Conservation (phyloP, 495 filamentous ascomycete species). For the Ascobolus immersus region DNA sequence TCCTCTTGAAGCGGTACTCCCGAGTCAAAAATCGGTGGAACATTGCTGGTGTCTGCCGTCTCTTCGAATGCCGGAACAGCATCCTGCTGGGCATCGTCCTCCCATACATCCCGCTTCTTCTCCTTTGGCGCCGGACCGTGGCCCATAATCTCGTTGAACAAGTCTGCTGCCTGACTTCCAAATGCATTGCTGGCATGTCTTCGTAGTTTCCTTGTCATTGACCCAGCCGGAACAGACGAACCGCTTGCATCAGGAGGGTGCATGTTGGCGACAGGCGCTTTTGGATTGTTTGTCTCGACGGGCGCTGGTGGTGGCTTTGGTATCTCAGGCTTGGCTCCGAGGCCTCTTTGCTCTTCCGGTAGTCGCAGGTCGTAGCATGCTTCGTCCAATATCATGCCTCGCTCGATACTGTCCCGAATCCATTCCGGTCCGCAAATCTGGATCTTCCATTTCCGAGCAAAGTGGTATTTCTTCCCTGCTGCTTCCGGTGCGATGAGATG, state of each 20-base stretch:
- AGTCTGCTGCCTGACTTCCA: conserved; percentile 45
- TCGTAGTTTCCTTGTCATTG: conserved; percentile 41
- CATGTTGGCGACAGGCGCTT: conserved; percentile 18
- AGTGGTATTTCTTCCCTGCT: conserved; percentile 66
- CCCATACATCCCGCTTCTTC: conserved; percentile 18
- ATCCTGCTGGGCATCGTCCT: conserved; percentile 15
- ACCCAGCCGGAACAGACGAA: conserved; percentile 2
- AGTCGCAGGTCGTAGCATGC: conserved; percentile 48
- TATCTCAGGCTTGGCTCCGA: conserved; percentile 42
- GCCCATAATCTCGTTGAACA: conserved; percentile 75
- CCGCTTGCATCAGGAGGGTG: conserved; percentile 14
- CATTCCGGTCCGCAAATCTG: conserved; percentile 58
- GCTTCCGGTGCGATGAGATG: conserved; percentile 62
- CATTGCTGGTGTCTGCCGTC: conserved; percentile 7
- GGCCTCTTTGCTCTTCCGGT: conserved; percentile 42
- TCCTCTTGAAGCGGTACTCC: conserved; percentile 7
- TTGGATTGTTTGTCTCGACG: conserved; percentile 21
- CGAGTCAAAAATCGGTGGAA: too few species aligned
- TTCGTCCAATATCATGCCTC: conserved; percentile 87
- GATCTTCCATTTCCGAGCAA: conserved; percentile 54
- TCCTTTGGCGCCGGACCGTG: conserved; percentile 17
- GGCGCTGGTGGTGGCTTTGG: conserved; percentile 13
- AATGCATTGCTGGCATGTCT: conserved; percentile 58
- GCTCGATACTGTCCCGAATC: conserved; percentile 58
- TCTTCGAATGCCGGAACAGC: conserved; percentile 3